Base-by-base conservation (phyloP, 2,329 filamentous ascomycete genomes). In the Chrysoporthe deuterocubensis region DNA sequence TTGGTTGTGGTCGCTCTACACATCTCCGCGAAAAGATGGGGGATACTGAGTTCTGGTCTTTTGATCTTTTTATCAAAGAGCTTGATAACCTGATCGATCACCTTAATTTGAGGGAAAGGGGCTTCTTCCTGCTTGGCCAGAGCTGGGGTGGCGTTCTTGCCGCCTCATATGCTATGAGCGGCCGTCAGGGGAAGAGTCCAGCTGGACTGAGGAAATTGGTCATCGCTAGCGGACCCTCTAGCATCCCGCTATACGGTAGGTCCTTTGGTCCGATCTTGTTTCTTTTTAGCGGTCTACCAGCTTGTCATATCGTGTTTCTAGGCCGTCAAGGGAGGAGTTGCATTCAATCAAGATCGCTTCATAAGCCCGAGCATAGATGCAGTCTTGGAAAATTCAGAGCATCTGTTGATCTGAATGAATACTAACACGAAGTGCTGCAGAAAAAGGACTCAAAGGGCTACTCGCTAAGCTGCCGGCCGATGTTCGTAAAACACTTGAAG, bases 1-100 rank as follows among this genome's bases (percentile, higher is more conserved):
- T 86, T 61, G 84, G 84, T 13, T 81, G 80, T 69, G 84, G 82
- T 66, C 73, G 72, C 16, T 84, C 81, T 2, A 86, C 84, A 0
- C 82, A 81, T 62, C 74, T 85, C 8, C 79, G 71, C 0, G 80
- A 83, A 32, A 83, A 81, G 67, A 73, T 46, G 65, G 62, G 62
- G 18, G 70, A 73, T 42, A 65, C 69, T 32, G n/a, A 57, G 2
- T 73, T 75, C 62, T 74, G 73, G 73, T 71, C 71, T 1, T 66
- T 71, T 37, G 70, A 73, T 16, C 66, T 73, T 14, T 75, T 75
- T 52, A 63, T 72, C 57, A 44, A 58, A 6, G 72, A 75, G 70
- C 71, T 75, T 21, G 67, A 74, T 52, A 73, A 72, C 57, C 65
- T 74, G 6, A 44, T 75, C 46, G 69, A 72, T 54, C 67, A 72